Evolutionary conservation across 2,329 filamentous ascomycete genomes (phyloP), one percentile per base, ranked within the genome.

Genomic region (Cadophora gregata): DNA sequence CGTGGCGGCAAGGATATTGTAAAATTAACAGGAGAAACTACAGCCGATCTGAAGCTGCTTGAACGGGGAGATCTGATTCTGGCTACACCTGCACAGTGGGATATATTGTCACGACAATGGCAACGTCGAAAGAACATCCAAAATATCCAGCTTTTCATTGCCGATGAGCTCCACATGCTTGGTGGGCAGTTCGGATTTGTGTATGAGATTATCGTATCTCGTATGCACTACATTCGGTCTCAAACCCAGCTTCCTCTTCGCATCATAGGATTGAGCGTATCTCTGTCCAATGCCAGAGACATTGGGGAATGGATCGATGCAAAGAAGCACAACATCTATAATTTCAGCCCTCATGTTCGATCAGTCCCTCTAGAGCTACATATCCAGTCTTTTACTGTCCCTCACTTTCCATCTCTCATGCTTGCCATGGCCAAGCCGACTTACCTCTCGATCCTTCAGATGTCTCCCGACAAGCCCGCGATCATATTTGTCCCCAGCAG

Each of bases 231-330:
- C 70, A 97, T 99, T 77, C 90, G 93, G 66, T 90, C 93, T 0
- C 93, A 97, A 77, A 90, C 93, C 0, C 92, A 97, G 78, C 88
- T 91, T 47, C 88, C 91, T 10, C 86, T 98, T 81, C 90, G 96
- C 61, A 95, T 98, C 56, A 81, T 99, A 63, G 96, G 93, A 1
- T 81, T 99, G 67, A 94, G 93, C 76, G 96, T 97, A 31, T 96
- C 96, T 27, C 84, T 99, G 25, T 90, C 96, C 5, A 98, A 97
- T 77, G 94, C 95, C 59, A 88, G 93, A 67, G 96, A 99, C 75
- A 87, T 99, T 74, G 95, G 95, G 61, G 96, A 97, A 80, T 99
- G 96, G 96, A 93, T 99, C 72, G 96, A 96, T 72, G 96, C 95
- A 8, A 97, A 90, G 79, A 98, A 97, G 82, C 96, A 99, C 78